Base-by-base conservation (phyloP, 805 yeast species). In the Sungouiella thailandica region DNA sequence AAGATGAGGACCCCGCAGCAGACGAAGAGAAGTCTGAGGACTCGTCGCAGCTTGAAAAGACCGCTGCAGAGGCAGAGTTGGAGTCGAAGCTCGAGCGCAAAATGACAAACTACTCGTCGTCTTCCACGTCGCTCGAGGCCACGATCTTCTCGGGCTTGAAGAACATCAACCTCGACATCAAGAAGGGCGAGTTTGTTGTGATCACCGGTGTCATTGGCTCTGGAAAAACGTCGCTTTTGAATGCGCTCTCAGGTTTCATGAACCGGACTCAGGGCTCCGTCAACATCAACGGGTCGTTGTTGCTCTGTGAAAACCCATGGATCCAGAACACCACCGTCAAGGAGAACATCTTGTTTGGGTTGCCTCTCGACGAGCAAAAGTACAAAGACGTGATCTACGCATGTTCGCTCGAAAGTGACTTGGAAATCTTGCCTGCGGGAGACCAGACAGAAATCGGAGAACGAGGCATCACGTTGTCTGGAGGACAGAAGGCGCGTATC, bases 401-500 rank as follows among this genome's bases (percentile, higher is more conserved):
- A 1, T 85, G 95, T 57, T 79, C 87, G 0, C 58, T 85, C 39
- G 65, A 63, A 20, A 73, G 70, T 29, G 95, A 85, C 56, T 65
- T 85, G 42, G 71, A 72, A 4, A 68, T 75, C 28, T 58, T 86
- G 22, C 82, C 83, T 7, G 86, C 79, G 24, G 90, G 90, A 19
- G 95, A 86, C 47, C 49, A 57, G 34, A 83, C 94, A 0, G 84
- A 83, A 54, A 83, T 85, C 46, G 95, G 95, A 41, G 95, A 85
- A 54, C 71, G 85, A 53, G 95, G 95, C 49, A 78, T 85, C 30
- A 83, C 93, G 0, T 60, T 85, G 26, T 81, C 90, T n/a, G 95
- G 95, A 36, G 95, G 95, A 32, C 95, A 85, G 55, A 85, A 85
- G 62, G 90, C 94, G 0, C 72, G 95, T 55, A 72, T 85, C 34